phyloP scores from a whole-genome alignment of 495 filamentous ascomycete species.

The Podospora fimiseda region DNA sequence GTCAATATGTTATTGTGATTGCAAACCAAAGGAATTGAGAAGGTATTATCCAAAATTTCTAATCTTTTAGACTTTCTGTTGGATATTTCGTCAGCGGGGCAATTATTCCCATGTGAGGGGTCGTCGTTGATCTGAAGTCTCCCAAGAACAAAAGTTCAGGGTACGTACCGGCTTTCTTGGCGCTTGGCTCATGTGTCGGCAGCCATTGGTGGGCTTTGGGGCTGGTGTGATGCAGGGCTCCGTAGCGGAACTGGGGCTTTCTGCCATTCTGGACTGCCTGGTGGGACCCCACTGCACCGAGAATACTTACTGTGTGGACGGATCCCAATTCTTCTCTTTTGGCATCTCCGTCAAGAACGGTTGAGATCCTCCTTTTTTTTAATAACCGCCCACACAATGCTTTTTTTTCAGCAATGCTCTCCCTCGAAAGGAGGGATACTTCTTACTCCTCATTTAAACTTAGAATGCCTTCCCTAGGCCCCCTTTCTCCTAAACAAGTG shows the following conservation, averaged over 20 bases:
- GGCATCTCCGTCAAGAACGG: background rate
- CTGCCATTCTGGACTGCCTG: background rate
- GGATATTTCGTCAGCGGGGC: conserved; percentile 21
- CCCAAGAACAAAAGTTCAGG: background rate
- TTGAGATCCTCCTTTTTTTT: background rate
- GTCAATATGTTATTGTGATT: too few species aligned
- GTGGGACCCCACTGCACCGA: conserved; percentile 25
- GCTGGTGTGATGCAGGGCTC: conserved; percentile 6
- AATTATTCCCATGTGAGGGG: conserved; percentile 1
- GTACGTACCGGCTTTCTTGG: conserved; percentile 4
- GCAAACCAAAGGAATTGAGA: too few species aligned
- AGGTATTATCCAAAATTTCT: too few species aligned
- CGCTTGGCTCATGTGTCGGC: conserved; percentile 13
- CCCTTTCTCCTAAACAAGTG: too few species aligned
- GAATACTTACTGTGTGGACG: conserved; percentile 7
- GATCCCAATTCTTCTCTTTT: conserved; percentile 13
- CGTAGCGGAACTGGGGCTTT: conserved; percentile 10
- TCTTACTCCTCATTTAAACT: too few species aligned
- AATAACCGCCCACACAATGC: too few species aligned
- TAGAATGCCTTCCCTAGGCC: too few species aligned
- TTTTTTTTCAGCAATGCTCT: too few species aligned
- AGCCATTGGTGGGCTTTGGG: conserved; percentile 2
- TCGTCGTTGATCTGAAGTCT: background rate
- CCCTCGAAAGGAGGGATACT: too few species aligned
- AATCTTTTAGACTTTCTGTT: background rate